Base-by-base conservation (phyloP, 106 monocot genomes). In the Phalaenopsis aphrodite region DNA sequence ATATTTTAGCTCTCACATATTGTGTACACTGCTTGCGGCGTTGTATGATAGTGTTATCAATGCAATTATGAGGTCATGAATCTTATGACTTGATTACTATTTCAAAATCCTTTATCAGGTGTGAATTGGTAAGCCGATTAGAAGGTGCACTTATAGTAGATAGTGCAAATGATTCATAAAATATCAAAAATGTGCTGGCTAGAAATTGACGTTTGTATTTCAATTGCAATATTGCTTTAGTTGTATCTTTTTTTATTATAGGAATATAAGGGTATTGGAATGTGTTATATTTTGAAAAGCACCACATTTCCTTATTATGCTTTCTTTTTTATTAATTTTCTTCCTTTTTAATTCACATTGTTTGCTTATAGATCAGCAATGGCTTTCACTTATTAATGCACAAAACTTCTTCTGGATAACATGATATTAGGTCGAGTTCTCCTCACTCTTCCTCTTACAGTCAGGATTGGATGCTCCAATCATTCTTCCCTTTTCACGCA, bases 191-290 rank as follows among this genome's bases (percentile, higher is more conserved):
- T 9, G 14, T 2, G 9, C 0, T 69, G n/a, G 14, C 39, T 41
- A 69, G 69, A 69, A 69, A 69, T 38, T 39, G 39, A 69, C 39
- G 69, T 39, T 69, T 69, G 14, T 11, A 65, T 69, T 69, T 69
- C 69, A 39, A 69, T 15, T 69, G 69, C 14, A 69, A 69, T 69
- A 69, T 69, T 69, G 39, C 69, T 69, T 69, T 65, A 39, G 19
- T 39, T 39, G 69, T 39, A 39, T 38, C 10, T 39, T 69, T 8
- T 39, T 37, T 37, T 69, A 39, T 69, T 5, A 61, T 61, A 21
- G 8, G 61, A 61, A 61, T 21, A 21, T 61, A 8, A 56, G 10
- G 14, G 17, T 45, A 56, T 56, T 56, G 4, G 56, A 17, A 56
- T 6, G 56, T 56, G 30, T 17, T 56, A 56, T 45, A 45, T 45